These are phyloP conservation scores for Cyberlindnera nakhonratchasimensis DNA, from an alignment of 805 yeast genomes.

Conservation along the genomic window DNA sequence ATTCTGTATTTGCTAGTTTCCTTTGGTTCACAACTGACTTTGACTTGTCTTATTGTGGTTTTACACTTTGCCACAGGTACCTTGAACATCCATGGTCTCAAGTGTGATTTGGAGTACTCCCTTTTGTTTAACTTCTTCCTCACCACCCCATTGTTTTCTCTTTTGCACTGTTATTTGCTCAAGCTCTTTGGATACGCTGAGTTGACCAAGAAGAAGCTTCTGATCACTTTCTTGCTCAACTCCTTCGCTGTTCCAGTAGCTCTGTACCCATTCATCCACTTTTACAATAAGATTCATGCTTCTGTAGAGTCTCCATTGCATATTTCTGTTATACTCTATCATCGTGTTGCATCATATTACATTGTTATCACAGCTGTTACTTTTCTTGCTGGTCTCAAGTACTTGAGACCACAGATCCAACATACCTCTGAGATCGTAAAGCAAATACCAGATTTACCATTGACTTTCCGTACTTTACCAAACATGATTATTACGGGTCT, in stretches of 20 bases:
- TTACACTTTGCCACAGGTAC: conserved; percentile 8
- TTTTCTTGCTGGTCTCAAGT: conserved; percentile 15
- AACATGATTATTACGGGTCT: conserved; percentile 29
- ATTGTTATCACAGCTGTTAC: conserved; percentile 10
- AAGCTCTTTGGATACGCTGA: conserved; percentile 20
- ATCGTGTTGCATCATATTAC: conserved; percentile 12
- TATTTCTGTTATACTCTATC: conserved; percentile 8
- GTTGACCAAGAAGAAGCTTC: conserved; percentile 2
- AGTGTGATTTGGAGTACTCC: conserved; percentile 12
- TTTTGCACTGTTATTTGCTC: conserved; percentile 19
- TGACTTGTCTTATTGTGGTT: conserved; percentile 10
- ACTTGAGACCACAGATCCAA: conserved; percentile 8
- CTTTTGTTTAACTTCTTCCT: conserved; percentile 9
- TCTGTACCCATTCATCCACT: conserved; percentile 8
- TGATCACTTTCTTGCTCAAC: conserved; percentile 12
- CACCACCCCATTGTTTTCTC: conserved; percentile 19
- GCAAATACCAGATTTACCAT: conserved; percentile 24
- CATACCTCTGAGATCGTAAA: conserved; percentile 22
- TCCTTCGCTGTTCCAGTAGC: conserved; percentile 22
- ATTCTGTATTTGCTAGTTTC: conserved; percentile 18
- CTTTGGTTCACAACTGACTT: conserved; percentile 21
- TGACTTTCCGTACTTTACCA: conserved; percentile 26
- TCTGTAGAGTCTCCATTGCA: conserved; percentile 27
- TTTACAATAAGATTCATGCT: conserved; percentile 20
- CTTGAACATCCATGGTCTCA: conserved; percentile 16